Evolutionary conservation across 2,329 filamentous ascomycete species (phyloP).

Genomic region (Xylaria sp.): DNA sequence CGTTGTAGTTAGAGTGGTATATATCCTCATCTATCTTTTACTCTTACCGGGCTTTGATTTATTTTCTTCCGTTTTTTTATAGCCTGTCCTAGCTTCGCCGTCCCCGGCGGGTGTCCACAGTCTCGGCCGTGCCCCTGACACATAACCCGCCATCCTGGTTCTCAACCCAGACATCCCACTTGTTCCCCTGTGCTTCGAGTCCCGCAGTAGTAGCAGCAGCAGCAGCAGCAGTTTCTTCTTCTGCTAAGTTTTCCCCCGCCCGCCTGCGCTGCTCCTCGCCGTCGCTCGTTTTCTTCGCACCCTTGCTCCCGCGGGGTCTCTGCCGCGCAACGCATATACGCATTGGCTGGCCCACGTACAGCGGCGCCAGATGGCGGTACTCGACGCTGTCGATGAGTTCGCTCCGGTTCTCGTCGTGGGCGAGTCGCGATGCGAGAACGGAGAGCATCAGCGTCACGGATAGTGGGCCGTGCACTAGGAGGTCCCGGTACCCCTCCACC

Average conservation of each 20-base stretch:
- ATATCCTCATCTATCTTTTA: background rate
- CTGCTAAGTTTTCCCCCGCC: slow-evolving; percentile 46
- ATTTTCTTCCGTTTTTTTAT: background rate
- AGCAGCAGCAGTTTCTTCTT: no score
- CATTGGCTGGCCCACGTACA: slow-evolving; percentile 79
- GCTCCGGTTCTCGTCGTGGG: slow-evolving; percentile 33
- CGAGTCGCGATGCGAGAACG: slow-evolving; percentile 64
- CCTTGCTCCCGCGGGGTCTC: slow-evolving; percentile 40
- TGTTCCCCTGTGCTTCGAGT: slow-evolving; percentile 30
- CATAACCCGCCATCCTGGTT: slow-evolving; percentile 69
- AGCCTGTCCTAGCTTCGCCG: background rate
- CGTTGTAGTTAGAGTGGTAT: background rate
- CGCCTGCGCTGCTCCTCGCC: slow-evolving; percentile 49
- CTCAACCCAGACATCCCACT: slow-evolving; percentile 74
- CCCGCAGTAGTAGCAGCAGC: no score
- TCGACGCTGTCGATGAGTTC: slow-evolving; percentile 65
- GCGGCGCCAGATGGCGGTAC: slow-evolving; percentile 83
- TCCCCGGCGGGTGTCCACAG: background rate
- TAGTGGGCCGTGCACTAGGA: slow-evolving; percentile 89
- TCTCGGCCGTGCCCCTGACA: slow-evolving; percentile 65
- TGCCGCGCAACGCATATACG: slow-evolving; percentile 71
- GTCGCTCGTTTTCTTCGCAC: slow-evolving; percentile 38
- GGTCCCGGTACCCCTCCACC: slow-evolving; percentile 77
- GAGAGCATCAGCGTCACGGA: slow-evolving; percentile 80
- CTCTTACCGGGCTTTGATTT: background rate